These are phyloP conservation scores for Penicillium dipodomyicola DNA, from an alignment of 495 filamentous ascomycete species.

Conservation along the genomic window DNA sequence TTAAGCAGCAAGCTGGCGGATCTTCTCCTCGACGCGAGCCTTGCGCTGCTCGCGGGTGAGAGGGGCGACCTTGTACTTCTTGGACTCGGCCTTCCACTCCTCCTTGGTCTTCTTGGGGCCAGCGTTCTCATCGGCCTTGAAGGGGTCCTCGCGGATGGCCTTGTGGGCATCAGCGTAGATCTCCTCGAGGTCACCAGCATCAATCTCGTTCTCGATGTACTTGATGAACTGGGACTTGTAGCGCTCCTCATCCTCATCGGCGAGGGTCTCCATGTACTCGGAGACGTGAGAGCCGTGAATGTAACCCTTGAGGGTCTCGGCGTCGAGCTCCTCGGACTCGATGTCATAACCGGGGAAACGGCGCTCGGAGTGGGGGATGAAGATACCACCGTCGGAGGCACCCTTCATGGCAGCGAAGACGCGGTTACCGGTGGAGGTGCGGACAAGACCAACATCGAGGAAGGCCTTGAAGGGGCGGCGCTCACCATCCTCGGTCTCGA, in stretches of 20 bases:
- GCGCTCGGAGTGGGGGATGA: constrained; percentile 96
- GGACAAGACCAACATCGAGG: constrained; percentile 94
- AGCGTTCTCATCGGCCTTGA: constrained; percentile 84
- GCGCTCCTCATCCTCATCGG: constrained; percentile 99
- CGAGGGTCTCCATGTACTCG: constrained; percentile 99
- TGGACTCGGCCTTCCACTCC: constrained; percentile 92
- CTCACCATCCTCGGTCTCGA: constrained; percentile 75
- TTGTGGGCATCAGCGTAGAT: constrained; percentile 92
- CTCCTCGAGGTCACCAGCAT: constrained; percentile 97
- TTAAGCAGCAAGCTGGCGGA: constrained; percentile 60
- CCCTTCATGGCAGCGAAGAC: constrained; percentile 99
- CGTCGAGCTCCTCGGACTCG: constrained; percentile 94
- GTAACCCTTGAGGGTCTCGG: constrained; percentile 96
- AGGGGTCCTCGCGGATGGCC: constrained; percentile 96
- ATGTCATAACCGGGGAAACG: constrained; percentile 99
- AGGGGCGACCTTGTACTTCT: constrained; percentile 78
- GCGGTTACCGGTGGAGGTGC: constrained; percentile 96
- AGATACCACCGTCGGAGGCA: constrained; percentile 95
- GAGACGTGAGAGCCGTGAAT: constrained; percentile 97
- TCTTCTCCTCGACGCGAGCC: constrained; percentile 81
- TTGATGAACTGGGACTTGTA: constrained; percentile 96
- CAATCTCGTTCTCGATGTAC: constrained; percentile 94
- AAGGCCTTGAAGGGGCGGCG: constrained; percentile 98
- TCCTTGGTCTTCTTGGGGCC: constrained; percentile 89
- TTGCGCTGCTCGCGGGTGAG: constrained; percentile 75